A percentile compares a stretch with the other conserved stretches of the same genome.
phyloP scores from a whole-genome alignment of 176 grass and related monocot species.

The Zea luxurians region DNA sequence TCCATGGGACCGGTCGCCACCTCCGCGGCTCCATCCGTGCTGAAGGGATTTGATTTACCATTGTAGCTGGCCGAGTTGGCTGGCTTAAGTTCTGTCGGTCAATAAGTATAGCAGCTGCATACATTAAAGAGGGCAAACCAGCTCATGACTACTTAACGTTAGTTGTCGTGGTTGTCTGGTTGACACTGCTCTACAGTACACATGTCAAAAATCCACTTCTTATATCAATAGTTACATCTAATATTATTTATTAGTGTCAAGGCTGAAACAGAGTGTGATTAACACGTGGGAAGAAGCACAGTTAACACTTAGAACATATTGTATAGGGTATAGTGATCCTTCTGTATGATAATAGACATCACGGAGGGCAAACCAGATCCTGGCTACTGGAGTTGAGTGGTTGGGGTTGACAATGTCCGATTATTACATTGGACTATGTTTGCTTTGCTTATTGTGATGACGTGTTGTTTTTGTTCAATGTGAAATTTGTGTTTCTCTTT shows the following conservation, averaged over 20 bases:
- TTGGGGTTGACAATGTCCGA: conserved; percentile 27
- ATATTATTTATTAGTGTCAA: neutral
- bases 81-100: too few species aligned
- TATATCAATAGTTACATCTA: too few species aligned
- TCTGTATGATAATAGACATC: neutral
- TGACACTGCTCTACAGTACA: too few species aligned
- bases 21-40: too few species aligned
- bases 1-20: too few species aligned
- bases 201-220: too few species aligned
- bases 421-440: neutral
- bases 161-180: too few species aligned
- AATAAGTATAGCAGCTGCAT: too few species aligned
- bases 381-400: conserved; percentile 20
- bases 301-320: neutral
- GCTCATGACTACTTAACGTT: too few species aligned
- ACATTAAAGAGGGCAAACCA: too few species aligned
- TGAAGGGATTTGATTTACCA: too few species aligned
- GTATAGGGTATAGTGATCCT: neutral
- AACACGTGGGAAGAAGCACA: neutral
- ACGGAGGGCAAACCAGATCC: neutral
- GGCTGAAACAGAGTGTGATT: neutral
- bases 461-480: neutral
- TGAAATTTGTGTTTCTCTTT: neutral
- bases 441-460: neutral
- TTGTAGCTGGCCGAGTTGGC: too few species aligned